Conservation (phyloP, 495 filamentous ascomycete species). For the Sordaria brevicollis region DNA sequence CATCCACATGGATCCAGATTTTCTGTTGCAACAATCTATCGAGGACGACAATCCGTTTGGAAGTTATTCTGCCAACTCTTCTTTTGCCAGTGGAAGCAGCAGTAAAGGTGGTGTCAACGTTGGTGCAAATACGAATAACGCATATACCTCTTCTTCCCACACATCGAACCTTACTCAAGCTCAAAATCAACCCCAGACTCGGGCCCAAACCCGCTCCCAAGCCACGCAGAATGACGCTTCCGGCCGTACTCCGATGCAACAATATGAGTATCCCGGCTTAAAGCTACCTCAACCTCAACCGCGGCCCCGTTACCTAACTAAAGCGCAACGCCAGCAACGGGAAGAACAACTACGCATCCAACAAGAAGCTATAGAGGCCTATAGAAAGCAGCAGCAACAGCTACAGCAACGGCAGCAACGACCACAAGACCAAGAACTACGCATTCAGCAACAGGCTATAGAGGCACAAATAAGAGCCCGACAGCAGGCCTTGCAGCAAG, state of each 20-base stretch:
- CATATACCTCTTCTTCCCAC: not conserved
- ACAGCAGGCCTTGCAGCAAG: not conserved
- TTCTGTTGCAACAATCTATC: not conserved
- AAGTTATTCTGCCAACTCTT: not conserved
- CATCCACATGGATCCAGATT: not conserved
- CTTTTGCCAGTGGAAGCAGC: not conserved
- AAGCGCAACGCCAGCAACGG: not conserved
- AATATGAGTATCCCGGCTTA: not conserved
- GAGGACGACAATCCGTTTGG: not conserved
- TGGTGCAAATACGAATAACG: not conserved
- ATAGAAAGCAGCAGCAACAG: not conserved
- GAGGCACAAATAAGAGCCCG: not conserved
- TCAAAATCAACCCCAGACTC: not conserved
- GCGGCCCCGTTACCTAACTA: too few species aligned
- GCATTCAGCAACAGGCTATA: not conserved
- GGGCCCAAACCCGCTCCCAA: not conserved
- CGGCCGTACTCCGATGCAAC: not conserved
- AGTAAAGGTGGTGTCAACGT: not conserved
- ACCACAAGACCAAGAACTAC: not conserved
- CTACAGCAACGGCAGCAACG: not conserved
- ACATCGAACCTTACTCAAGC: not conserved
- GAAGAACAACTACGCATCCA: not conserved
- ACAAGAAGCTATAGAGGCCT: too few species aligned
- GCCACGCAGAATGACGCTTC: not conserved
- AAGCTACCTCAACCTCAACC: not conserved